Percentiles rank a stretch among this genome's conserved stretches.
Evolutionary conservation across 192 early-diverging fungal species (phyloP).

Genomic region (Backusella westeae): DNA sequence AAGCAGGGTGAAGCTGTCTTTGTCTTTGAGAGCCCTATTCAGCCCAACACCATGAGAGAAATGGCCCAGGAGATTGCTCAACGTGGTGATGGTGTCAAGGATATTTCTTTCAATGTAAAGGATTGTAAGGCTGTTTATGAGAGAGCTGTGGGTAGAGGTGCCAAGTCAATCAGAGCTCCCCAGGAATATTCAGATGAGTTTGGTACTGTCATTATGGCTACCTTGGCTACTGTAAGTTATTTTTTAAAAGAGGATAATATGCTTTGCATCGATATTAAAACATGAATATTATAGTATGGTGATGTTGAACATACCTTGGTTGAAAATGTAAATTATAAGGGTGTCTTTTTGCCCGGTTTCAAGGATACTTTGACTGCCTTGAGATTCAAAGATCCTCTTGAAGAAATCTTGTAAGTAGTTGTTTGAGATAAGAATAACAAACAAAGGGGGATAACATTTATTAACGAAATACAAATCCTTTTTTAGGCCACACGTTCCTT

Average conservation of each 20-base stretch:
- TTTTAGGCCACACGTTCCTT: constrained; percentile 47
- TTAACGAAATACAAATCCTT: background rate
- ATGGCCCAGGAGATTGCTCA: constrained; percentile 68
- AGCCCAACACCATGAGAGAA: constrained; percentile 66
- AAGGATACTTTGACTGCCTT: constrained; percentile 28
- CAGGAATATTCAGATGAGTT: constrained; percentile 80
- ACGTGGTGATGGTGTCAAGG: constrained; percentile 95
- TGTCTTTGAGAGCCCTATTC: constrained; percentile 90
- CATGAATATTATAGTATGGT: constrained; percentile 64
- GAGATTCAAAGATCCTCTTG: constrained; percentile 50
- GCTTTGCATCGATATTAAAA: background rate
- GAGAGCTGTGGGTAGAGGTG: constrained; percentile 83
- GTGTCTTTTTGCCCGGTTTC: constrained; percentile 86
- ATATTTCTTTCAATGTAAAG: constrained; percentile 93
- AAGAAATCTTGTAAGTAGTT: constrained; percentile 49
- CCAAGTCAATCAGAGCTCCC: constrained; percentile 73
- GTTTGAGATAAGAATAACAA: background rate
- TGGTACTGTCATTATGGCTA: constrained; percentile 91
- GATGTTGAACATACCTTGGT: constrained; percentile 95
- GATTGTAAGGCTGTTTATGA: constrained; percentile 75
- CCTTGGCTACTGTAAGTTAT: constrained; percentile 68
- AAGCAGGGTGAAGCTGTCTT: constrained; percentile 77
- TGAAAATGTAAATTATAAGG: constrained; percentile 77
- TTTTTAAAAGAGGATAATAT: background rate
- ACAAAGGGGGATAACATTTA: background rate